These are phyloP conservation scores for Bertia moriformis DNA, from an alignment of 2,329 filamentous ascomycete species.

Conservation along the genomic window DNA sequence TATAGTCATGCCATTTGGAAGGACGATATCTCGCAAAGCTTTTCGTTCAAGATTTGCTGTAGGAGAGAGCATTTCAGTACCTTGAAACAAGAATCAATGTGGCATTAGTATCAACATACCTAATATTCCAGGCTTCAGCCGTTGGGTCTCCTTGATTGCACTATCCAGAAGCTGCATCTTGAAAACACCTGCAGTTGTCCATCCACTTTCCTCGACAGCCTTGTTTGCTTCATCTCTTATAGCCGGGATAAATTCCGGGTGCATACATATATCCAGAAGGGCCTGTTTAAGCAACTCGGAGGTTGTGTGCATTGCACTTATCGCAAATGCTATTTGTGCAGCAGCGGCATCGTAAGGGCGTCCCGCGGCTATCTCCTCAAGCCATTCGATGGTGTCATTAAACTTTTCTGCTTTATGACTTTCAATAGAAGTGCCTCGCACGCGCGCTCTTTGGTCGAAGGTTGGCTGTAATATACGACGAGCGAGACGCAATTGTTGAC, in stretches of 20 bases:
- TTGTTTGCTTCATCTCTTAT: conserved; percentile 9
- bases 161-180: neutral
- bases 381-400: conserved; percentile 11
- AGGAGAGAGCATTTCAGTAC: no score
- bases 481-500: no score
- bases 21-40: no score
- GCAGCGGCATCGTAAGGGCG: conserved; percentile 7
- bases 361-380: conserved; percentile 9
- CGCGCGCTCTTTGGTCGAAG: no score
- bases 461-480: no score
- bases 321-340: conserved; percentile 7
- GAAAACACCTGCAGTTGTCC: neutral
- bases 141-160: neutral
- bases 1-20: neutral
- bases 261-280: conserved; percentile 7
- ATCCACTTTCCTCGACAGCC: conserved; percentile 3
- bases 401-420: no score
- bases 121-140: neutral
- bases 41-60: no score
- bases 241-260: conserved; percentile 4
- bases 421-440: no score
- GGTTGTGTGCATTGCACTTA: conserved; percentile 10
- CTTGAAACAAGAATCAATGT: no score
- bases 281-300: conserved; percentile 10
- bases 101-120: no score